These are phyloP conservation scores for Lachancea quebecensis DNA, from an alignment of 805 yeast species.

Conservation along the genomic window DNA sequence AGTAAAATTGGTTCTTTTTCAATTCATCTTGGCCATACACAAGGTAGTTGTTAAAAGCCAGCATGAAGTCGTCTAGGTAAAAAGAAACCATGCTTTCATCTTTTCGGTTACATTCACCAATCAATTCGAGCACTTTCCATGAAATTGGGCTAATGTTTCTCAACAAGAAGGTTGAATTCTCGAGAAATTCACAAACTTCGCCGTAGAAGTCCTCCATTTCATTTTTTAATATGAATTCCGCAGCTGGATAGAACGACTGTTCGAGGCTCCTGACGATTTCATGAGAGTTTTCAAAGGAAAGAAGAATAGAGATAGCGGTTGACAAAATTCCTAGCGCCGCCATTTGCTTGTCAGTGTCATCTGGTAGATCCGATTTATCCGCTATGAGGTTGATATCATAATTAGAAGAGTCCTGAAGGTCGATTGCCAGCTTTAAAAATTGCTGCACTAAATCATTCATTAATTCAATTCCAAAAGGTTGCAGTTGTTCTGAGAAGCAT, in stretches of 20 bases:
- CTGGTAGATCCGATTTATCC: slow-evolving; percentile 31
- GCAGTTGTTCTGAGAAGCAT: slow-evolving; percentile 75
- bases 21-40: slow-evolving; percentile 50
- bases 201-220: slow-evolving; percentile 66
- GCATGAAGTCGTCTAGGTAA: slow-evolving; percentile 69
- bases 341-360: slow-evolving; percentile 61
- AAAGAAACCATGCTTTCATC: slow-evolving; percentile 48
- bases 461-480: slow-evolving; percentile 80
- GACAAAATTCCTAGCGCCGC: slow-evolving; percentile 77
- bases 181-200: slow-evolving; percentile 71
- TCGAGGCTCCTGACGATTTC: slow-evolving; percentile 60
- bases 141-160: slow-evolving; percentile 58
- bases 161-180: slow-evolving; percentile 55
- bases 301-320: slow-evolving; percentile 73
- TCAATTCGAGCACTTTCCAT: slow-evolving; percentile 66
- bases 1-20: slow-evolving; percentile 39
- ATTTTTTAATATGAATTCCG: slow-evolving; percentile 58
- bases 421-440: slow-evolving; percentile 62
- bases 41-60: slow-evolving; percentile 68
- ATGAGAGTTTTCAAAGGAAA: slow-evolving; percentile 75
- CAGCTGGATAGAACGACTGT: slow-evolving; percentile 60
- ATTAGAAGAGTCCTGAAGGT: slow-evolving; percentile 55
- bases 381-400: slow-evolving; percentile 34
- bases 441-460: slow-evolving; percentile 62
- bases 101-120: slow-evolving; percentile 28